Base-by-base conservation (phyloP, 345 rosid genomes). In the Sisymbrium altissimum region DNA sequence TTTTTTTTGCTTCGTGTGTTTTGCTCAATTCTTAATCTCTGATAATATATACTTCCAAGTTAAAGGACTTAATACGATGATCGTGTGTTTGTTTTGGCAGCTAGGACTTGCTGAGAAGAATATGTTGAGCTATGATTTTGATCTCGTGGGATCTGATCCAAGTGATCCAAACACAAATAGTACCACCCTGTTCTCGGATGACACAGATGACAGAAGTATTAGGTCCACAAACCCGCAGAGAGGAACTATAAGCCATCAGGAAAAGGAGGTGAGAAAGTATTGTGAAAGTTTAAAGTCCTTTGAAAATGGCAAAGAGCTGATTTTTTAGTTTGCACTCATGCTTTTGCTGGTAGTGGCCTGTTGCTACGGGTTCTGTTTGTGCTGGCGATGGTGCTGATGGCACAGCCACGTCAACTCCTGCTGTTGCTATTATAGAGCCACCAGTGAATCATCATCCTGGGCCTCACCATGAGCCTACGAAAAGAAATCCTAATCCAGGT, bases 161-260 rank as follows among this genome's bases (percentile, higher is more conserved):
- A 95, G 97, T 78, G 97, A 95, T 88, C 93, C 89, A 41, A 89
- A 88, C 76, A 91, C 97, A 38, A 91, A 86, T 78, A 95, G 97
- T 74, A 86, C 93, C 12, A 91, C 89, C 60, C 49, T 95, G 50
- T 86, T 95, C 81, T 89, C 99, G 11, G 99, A 95, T 79, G 97
- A 95, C 80, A 91, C 98, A 27, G 97, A 94, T 84, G 99, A 95
- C 29, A 88, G 68, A 82, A 89, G 89, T 66, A 73, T 77, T 40
- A 89, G 78, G 83, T 83, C 84, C 64, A 75, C 74, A 36, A 83
- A 87, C 75, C 87, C 77, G 14, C 97, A 86, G 80, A 80, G 80
- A 61, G 95, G 78, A 66, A 55, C 75, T 70, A 76, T 93, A 62
- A 74, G 71, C 71, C 87, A 80, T 83, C 89, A 72, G 75, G 93